These are phyloP conservation scores for Phaeosphaeria sp. DNA, from an alignment of 2,329 filamentous ascomycete genomes.

Conservation along the genomic window DNA sequence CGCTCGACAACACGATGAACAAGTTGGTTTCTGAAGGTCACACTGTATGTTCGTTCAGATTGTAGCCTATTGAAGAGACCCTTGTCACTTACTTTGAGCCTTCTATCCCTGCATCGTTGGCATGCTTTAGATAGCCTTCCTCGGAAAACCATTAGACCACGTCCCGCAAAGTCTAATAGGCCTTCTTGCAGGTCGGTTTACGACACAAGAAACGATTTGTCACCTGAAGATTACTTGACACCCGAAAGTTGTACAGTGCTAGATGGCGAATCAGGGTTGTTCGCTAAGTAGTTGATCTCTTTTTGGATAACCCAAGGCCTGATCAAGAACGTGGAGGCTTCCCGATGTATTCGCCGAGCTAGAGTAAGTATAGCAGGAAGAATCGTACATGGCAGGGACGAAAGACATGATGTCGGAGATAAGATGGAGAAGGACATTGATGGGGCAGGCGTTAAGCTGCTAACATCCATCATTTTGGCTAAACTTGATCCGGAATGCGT, in stretches of 20 bases:
- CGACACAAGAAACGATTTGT: neutral
- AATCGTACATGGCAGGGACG: neutral
- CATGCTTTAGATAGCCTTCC: slow-evolving; percentile 30
- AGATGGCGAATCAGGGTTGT: neutral
- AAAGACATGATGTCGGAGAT: neutral
- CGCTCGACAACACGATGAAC: neutral
- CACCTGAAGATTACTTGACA: neutral
- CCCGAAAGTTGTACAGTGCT: neutral
- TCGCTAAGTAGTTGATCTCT: neutral
- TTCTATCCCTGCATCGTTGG: slow-evolving; percentile 23
- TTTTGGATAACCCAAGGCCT: neutral
- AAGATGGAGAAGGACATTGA: neutral
- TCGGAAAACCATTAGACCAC: slow-evolving; percentile 16
- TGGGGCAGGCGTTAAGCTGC: neutral
- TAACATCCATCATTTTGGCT: neutral
- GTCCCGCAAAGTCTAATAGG: no score
- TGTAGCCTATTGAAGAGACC: neutral
- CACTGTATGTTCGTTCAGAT: neutral
- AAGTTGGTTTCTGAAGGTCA: neutral
- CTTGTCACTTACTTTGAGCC: slow-evolving; percentile 8
- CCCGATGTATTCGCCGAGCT: neutral
- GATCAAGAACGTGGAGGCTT: neutral
- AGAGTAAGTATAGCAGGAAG: neutral
- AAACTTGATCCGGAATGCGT: neutral
- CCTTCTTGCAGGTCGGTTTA: neutral